Base-by-base conservation (phyloP, 257 asterid species). In the Petunia axillaris region DNA sequence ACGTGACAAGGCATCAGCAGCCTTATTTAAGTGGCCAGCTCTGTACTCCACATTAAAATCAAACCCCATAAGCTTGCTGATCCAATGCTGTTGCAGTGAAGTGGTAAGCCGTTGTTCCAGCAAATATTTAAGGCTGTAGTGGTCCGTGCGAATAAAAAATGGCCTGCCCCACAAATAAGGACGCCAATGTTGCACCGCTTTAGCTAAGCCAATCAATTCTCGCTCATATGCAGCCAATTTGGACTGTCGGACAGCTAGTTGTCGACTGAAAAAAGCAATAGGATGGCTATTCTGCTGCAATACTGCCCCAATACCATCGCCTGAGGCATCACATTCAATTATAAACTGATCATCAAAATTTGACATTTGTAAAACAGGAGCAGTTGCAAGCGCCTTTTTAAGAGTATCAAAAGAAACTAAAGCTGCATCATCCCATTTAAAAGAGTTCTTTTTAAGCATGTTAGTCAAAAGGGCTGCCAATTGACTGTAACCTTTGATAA, bases 271-370 rank as follows among this genome's bases (percentile, higher is more conserved):
- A 70, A 50, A 85, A 0, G 79, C 81, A 10, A 81, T 63, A 0
- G 85, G 83, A 2, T 71, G 80, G 0, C 38, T 53, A 0, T 7
- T 1, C 5, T 83, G 83, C 5, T 50, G 37, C 1, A 75, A 52
- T 0, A 77, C 65, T 0, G 76, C 79, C 0, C 86, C 83, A 0
- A 85, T 15, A 0, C 83, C 80, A 0, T 6, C 8, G 0, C 68
- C 43, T 0, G 84, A 77, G 0, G 80, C 85, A 15, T 79, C 87
- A 9, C 55, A 41, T 13, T 83, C 87, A 0, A 84, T 35, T 0
- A 25, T 40, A 40, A 81, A 83, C 0, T 53, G 40, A 6, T 64
- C 5, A 0, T 7, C 0, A 16, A 81, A 86, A 16, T 86, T 63
- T 0, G 84, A 86, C 2, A 82, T 1, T 0, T 40, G 39, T 0